phyloP scores from a whole-genome alignment of 2,329 filamentous ascomycete species.

The Diaporthe citrichinensis region DNA sequence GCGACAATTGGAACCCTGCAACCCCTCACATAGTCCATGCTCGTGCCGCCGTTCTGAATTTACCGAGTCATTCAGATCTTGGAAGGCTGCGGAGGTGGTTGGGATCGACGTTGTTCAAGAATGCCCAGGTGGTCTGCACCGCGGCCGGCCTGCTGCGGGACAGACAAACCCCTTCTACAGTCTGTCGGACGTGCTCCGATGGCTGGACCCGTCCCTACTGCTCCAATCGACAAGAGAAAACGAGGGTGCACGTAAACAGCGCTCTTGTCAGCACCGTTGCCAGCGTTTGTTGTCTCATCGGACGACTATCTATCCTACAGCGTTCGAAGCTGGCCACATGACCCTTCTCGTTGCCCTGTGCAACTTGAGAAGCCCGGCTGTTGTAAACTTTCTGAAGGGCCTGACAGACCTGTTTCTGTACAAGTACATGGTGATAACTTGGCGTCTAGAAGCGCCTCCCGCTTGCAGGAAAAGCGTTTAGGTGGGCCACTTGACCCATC shows the following conservation, averaged over 20 bases:
- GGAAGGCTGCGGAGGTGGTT: background rate
- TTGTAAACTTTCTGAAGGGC: conserved; percentile 18
- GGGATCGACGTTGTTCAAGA: conserved; percentile 12
- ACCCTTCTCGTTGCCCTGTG: conserved; percentile 7
- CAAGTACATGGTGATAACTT: conserved; percentile 20
- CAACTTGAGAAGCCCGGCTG: conserved; percentile 15
- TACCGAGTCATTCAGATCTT: conserved; percentile 23
- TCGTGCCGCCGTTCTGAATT: background rate
- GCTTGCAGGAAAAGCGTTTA: background rate
- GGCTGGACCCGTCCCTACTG: background rate
- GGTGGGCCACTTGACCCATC: conserved; percentile 31
- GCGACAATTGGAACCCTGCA: background rate
- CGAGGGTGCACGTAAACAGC: background rate
- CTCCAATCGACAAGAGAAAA: background rate
- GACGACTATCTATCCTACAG: conserved; percentile 34
- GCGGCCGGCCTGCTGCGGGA: background rate
- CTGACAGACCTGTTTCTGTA: conserved; percentile 1
- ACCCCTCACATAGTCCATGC: background rate
- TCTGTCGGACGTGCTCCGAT: background rate
- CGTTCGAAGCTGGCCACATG: conserved; percentile 23
- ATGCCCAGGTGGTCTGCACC: background rate
- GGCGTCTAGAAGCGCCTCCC: conserved; percentile 14
- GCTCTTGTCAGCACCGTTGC: background rate
- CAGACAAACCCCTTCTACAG: background rate
- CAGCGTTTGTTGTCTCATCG: conserved; percentile 31